Evolutionary conservation across 2,329 filamentous ascomycete genomes (phyloP), one percentile per base, ranked within the genome.

Genomic region (Berkeleyomyces rouxiae): DNA sequence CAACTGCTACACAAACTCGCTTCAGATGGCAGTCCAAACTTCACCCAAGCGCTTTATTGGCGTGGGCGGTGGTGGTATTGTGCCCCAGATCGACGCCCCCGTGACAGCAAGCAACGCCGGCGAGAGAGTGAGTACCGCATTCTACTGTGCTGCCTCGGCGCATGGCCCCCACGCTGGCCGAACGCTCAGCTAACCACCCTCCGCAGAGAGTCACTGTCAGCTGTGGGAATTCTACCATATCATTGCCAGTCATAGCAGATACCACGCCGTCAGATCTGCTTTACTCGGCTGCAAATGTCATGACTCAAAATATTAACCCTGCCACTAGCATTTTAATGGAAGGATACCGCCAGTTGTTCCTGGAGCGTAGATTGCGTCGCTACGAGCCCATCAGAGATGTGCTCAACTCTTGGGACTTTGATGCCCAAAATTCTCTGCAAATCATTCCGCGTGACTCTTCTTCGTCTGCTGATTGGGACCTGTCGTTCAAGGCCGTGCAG

Each of bases 381-480:
- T 96, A 96, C 70, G 92, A 97, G 74, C 83, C 83, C 66, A 81
- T 97, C 40, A 83, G 89, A 65, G 89, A 96, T 69, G 82, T 96
- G 31, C 82, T 96, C 79, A 95, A 95, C 71, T 95, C 90, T 0
- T 97, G 92, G 92, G 88, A 95, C 65, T 78, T 80, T 51, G 90
- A 96, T 71, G 77, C 79, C 2, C 85, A 90, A 67, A 93, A 95
- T 69, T 78, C 80, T 6, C 77, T 97, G 11, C 43, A 61, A 40
- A 74, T 87, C 16, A 78, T 96, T 31, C 74, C 85, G 62, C 78
- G 84, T 11, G 76, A 79, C 1, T 79, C 83, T 44, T 73, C 78
- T 1, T 75, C 77, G 4, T 77, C 80, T n/a, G 76, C 79, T 61
- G 76, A 80, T 65, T 71, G 73, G 5, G 83, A 87, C 63, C 78